phyloP scores from a whole-genome alignment of 1,284 basidiomycete genomes.

The Trametes sp. region DNA sequence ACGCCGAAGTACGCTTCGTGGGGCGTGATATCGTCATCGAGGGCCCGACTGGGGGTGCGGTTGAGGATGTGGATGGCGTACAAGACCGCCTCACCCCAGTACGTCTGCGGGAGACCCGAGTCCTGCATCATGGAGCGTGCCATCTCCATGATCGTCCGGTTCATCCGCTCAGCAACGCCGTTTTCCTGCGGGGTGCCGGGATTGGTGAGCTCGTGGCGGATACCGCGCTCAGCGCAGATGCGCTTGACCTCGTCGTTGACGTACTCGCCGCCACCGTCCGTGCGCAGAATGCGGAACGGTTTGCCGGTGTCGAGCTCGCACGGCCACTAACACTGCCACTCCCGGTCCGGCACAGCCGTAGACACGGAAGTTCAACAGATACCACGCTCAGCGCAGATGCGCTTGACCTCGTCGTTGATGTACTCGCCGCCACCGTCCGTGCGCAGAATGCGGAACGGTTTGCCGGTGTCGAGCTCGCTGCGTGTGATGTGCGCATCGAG shows the following conservation, averaged over 20 bases:
- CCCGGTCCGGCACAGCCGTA: no score
- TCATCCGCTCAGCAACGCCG: constrained; percentile 39
- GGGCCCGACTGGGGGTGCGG: constrained; percentile 19
- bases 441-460: constrained; percentile 46
- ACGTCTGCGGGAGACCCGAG: constrained; percentile 34
- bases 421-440: constrained; percentile 26
- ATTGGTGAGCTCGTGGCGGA: constrained; percentile 27
- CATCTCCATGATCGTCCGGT: constrained; percentile 40
- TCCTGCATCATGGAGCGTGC: constrained; percentile 36
- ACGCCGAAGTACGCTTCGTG: constrained; percentile 27
- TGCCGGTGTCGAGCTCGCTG: constrained; percentile 38
- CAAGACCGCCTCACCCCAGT: constrained; percentile 41
- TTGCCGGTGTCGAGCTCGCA: constrained; percentile 43
- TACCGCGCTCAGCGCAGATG: constrained; percentile 20
- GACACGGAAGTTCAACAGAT: no score
- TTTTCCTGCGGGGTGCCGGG: constrained; percentile 34
- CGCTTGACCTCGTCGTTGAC: constrained; percentile 9
- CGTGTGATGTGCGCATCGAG: constrained; percentile 16
- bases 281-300: constrained; percentile 44
- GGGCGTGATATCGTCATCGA: constrained; percentile 26
- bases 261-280: constrained; percentile 25
- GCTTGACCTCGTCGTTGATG: constrained; percentile 9
- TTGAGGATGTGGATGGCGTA: constrained; percentile 30
- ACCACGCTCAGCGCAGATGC: constrained; percentile 16
- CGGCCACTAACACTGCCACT: no score